Percentiles rank a stretch among this genome's conserved stretches.
Conservation (phyloP, 352 stramenopile species). For the Phytophthora cajani region DNA sequence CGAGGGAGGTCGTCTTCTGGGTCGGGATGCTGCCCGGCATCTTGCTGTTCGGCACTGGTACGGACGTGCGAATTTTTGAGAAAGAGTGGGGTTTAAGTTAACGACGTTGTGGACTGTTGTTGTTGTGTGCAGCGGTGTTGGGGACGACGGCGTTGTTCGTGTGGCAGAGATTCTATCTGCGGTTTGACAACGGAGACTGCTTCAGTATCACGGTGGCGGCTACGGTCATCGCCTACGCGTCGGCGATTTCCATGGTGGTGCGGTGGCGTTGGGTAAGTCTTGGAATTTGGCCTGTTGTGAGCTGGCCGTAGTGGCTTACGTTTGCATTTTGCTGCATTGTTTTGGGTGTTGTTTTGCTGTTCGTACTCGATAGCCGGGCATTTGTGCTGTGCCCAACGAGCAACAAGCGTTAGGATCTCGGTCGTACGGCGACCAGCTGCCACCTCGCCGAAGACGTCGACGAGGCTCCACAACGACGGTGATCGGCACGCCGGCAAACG, state of each 20-base stretch:
- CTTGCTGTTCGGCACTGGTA: constrained; percentile 57
- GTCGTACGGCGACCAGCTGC: constrained; percentile 30
- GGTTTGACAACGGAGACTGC: constrained; percentile 79
- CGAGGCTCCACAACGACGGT: constrained; percentile 17
- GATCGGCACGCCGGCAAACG: constrained; percentile 17
- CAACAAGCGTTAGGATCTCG: constrained; percentile 52
- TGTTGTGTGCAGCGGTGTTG: constrained; percentile 46
- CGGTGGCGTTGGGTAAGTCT: constrained; percentile 74
- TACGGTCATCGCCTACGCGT: constrained; percentile 70
- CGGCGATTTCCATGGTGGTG: constrained; percentile 76
- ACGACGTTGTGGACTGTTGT: constrained; percentile 1
- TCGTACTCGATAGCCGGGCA: constrained; percentile 53
- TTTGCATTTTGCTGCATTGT: not conserved
- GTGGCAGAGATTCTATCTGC: constrained; percentile 63
- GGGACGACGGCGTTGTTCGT: constrained; percentile 50
- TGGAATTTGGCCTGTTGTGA: not conserved
- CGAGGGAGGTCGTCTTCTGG: constrained; percentile 63
- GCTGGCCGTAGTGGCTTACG: constrained; percentile 4
- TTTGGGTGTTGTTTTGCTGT: constrained; percentile 4
- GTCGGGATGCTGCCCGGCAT: constrained; percentile 62
- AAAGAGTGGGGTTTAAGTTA: too few relatives aligned
- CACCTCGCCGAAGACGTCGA: constrained; percentile 31
- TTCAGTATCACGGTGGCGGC: constrained; percentile 70
- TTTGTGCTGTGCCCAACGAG: constrained; percentile 80
- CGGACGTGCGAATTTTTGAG: not conserved